Conservation (phyloP, 352 stramenopile species). For the Phytopythium ostracodes region DNA sequence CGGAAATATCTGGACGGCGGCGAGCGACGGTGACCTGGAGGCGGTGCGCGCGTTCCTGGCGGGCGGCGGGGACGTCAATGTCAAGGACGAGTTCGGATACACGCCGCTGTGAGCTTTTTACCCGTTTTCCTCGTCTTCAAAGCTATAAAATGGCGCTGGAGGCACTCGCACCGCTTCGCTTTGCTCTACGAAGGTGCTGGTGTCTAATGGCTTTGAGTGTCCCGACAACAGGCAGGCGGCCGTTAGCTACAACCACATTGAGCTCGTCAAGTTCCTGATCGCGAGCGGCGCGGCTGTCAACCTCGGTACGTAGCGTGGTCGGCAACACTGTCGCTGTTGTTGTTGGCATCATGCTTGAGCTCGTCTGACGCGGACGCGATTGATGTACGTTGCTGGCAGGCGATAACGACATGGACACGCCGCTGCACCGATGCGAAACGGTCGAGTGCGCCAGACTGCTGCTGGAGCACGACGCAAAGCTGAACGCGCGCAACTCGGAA, state of each 20-base stretch:
- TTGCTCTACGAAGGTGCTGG: not conserved
- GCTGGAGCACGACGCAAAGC: constrained; percentile 45
- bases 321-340: not conserved
- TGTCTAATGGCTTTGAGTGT: not conserved
- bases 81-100: constrained; percentile 66
- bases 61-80: constrained; percentile 38
- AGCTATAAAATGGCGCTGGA: not conserved
- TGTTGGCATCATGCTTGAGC: not conserved
- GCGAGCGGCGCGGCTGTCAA: constrained; percentile 33
- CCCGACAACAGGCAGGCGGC: constrained; percentile 39
- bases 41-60: constrained; percentile 46
- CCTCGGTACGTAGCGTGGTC: constrained; percentile 23
- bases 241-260: constrained; percentile 66
- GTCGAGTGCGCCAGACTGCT: constrained; percentile 53
- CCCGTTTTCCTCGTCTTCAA: not conserved
- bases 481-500: constrained; percentile 64
- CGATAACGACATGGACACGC: constrained; percentile 63
- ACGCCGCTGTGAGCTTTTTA: constrained; percentile 45
- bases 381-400: constrained; percentile 14
- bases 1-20: constrained; percentile 55
- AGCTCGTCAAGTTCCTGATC: constrained; percentile 49
- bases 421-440: constrained; percentile 60
- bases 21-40: constrained; percentile 56
- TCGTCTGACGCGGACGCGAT: not conserved
- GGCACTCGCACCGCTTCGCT: not conserved